Base-by-base conservation (phyloP, 441 rosid species). In the Cnidoscolus chayamansa region DNA sequence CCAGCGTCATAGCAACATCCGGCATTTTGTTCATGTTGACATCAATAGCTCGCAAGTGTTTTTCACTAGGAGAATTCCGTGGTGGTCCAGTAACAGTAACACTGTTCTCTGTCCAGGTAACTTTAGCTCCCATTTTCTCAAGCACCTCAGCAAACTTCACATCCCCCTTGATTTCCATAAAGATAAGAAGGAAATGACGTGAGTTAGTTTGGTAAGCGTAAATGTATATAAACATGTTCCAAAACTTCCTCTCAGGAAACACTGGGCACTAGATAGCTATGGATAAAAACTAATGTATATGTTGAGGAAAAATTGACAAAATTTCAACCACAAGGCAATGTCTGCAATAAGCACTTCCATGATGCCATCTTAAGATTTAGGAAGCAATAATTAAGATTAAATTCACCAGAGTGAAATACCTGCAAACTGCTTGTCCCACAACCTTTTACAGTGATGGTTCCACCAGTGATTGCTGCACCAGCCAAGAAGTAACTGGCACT, bases 11-110 rank as follows among this genome's bases (percentile, higher is more conserved):
- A 67, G 97, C 99, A 74, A 90, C 98, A 73, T 95, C 98, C 43
- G 97, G 97, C 97, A 95, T 95, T 85, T 95, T 95, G 88, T 95
- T 95, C 99, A 95, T 93, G 88, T 95, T 88, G 47, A 95, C 95
- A 69, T 91, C 99, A 77, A 95, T 76, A 57, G 93, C 96, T 0
- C 68, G 76, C 73, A 95, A 81, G 77, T 88, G 94, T 74, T 87
- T 93, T 82, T 83, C 85, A 70, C 90, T 85, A 65, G 78, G 89
- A 68, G 90, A 82, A 80, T 78, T 86, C 69, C 97, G 83, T 48
- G 90, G 86, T 53, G 97, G 97, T 68, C 99, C 98, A 9, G 88
- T 84, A 60, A 93, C 94, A 2, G 97, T 90, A 57, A 95, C 98
- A 74, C 94, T 90, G 80, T 88, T 93, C 79, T 90, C 95, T 32